Conservation (phyloP, 352 stramenopile genomes). For the Phytophthora citricola region DNA sequence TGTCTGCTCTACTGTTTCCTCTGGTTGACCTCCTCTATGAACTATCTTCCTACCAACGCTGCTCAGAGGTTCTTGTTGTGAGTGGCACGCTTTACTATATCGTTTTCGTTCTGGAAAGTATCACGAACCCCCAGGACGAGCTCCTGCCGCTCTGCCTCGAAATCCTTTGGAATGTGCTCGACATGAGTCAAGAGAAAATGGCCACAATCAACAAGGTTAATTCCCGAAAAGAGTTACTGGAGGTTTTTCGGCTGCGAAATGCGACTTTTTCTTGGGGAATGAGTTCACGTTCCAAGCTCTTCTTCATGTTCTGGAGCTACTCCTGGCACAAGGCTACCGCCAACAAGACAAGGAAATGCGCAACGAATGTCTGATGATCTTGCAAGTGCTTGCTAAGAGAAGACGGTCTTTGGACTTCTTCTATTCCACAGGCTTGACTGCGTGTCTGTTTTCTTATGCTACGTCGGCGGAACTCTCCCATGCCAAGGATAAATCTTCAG, state of each 20-base stretch:
- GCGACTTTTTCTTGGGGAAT: slow-evolving; percentile 66
- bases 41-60: slow-evolving; percentile 69
- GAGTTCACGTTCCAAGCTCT: slow-evolving; percentile 66
- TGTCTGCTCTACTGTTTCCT: slow-evolving; percentile 57
- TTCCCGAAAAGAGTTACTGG: slow-evolving; percentile 64
- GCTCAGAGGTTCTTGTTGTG: slow-evolving; percentile 72
- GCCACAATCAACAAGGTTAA: slow-evolving; percentile 42
- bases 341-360: slow-evolving; percentile 82
- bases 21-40: slow-evolving; percentile 72
- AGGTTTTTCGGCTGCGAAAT: slow-evolving; percentile 69
- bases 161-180: slow-evolving; percentile 80
- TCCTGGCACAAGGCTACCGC: slow-evolving; percentile 66
- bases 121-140: slow-evolving; percentile 67
- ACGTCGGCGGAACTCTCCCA: slow-evolving; percentile 53
- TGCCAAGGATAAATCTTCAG: slow-evolving; percentile 27
- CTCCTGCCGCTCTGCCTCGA: slow-evolving; percentile 72
- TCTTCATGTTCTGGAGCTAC: slow-evolving; percentile 61
- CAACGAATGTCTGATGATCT: slow-evolving; percentile 79
- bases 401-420: slow-evolving; percentile 60
- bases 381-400: slow-evolving; percentile 63
- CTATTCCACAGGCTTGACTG: slow-evolving; percentile 60
- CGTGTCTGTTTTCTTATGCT: slow-evolving; percentile 71
- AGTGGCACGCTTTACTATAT: slow-evolving; percentile 71
- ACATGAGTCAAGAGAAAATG: slow-evolving; percentile 69
- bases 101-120: slow-evolving; percentile 64